Evolutionary conservation across 2,329 filamentous ascomycete genomes (phyloP), one percentile per base, ranked within the genome.

Genomic region (Colletotrichum australisinense): DNA sequence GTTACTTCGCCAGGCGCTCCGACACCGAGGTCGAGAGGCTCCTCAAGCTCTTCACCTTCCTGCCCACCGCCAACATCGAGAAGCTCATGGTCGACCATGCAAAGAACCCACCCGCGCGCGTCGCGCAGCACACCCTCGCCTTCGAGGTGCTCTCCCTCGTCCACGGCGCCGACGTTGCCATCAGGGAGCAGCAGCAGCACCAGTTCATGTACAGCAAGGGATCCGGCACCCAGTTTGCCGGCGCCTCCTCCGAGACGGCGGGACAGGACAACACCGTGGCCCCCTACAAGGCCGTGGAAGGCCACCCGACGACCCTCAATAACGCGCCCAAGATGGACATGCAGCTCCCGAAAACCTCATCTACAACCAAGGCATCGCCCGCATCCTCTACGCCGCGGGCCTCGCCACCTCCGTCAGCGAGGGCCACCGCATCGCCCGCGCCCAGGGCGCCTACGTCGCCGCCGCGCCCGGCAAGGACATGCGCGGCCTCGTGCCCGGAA

Each of bases 1-100:
- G 95, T 81, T 98, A 96, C 86, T 97, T 98, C 78, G 87, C 98
- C 75, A 91, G 94, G 63, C 92, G 93, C 0, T 87, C 95, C 0
- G 97, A 99, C 79, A 89, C 89, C 11, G 93, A 97, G 67, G 91
- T 98, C 4, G 93, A 95, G 82, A 89, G 87, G 38, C 93, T 97
- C 75, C 87, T 99, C 53, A 96, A 94, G 80, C 89, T 98, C 26
- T 95, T 99, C 80, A 99, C 97, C 0, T 98, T 99, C 80, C 83
- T 98, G 49, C 93, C 96, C 0, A 77, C 94, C 2, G 79, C 87
- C 8, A 82, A 90, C n/a, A 97, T 99, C 76, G 79, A 87, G 3
- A 78, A 85, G 16, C 82, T 94, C 65, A 93, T 98, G 89, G 81
- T 85, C 38, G 81, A 92, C 74, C 95, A 98, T 77, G 83, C 82